These are phyloP conservation scores for Erysimum cheiranthoides DNA, from an alignment of 345 rosid genomes.

Conservation along the genomic window DNA sequence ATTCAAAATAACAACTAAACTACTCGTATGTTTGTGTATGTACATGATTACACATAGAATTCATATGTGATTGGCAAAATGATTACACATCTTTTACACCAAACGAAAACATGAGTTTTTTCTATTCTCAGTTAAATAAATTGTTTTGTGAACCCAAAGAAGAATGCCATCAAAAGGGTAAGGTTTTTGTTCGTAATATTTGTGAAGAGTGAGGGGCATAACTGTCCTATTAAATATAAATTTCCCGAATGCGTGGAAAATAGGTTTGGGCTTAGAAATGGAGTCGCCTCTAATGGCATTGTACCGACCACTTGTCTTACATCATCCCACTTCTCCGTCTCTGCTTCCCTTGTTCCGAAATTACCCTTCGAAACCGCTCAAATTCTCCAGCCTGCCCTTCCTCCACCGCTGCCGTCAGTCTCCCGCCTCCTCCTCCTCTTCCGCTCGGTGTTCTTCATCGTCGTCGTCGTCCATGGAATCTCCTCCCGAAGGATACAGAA, in stretches of 20 bases:
- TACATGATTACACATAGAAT: too few species aligned
- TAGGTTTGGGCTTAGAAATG: not conserved
- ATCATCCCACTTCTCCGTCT: constrained; percentile 30
- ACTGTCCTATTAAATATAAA: not conserved
- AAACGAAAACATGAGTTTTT: too few species aligned
- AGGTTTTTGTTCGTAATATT: not conserved
- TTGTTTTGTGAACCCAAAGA: too few species aligned
- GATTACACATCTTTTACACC: too few species aligned
- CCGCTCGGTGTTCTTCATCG: constrained; percentile 34
- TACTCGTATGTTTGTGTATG: too few species aligned
- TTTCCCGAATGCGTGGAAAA: not conserved
- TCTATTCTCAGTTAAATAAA: too few species aligned
- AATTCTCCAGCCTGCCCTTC: constrained; percentile 46
- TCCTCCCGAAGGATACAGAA: constrained; percentile 89
- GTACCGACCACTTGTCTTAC: constrained; percentile 38
- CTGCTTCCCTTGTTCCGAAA: constrained; percentile 37
- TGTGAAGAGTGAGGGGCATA: not conserved
- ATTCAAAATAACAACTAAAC: too few species aligned
- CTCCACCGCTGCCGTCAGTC: constrained; percentile 26
- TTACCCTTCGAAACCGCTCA: constrained; percentile 40
- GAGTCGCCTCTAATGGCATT: constrained; percentile 45
- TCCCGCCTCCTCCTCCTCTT: constrained; percentile 30
- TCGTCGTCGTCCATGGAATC: constrained; percentile 72
- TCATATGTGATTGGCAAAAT: not conserved
- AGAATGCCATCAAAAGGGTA: not conserved